Base-by-base conservation (phyloP, 177 flowering plant species). In the Tripterygium wilfordii region DNA sequence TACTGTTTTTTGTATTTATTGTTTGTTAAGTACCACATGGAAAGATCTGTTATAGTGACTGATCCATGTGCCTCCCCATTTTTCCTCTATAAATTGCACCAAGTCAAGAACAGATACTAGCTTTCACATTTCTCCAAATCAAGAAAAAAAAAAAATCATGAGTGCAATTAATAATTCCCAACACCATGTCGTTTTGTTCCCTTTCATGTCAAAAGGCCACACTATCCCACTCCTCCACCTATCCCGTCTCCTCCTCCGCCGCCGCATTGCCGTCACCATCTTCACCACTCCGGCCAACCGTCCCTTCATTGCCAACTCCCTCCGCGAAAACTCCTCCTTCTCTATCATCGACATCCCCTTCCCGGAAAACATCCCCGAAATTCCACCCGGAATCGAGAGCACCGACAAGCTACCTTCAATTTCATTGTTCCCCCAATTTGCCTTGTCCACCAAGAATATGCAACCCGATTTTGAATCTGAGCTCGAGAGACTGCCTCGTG, bases 141-240 rank as follows among this genome's bases (percentile, higher is more conserved):
- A n/a, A n/a, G n/a, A n/a, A n/a, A n/a, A n/a, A n/a, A n/a, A n/a
- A n/a, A n/a, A n/a, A n/a, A n/a, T n/a, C n/a, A n/a, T n/a, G n/a
- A n/a, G n/a, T 6, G 26, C 26, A 23, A 19, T 9, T 5, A 15
- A 41, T n/a, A 1, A 4, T 25, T 24, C 48, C 10, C 19, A 12
- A 10, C 64, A 46, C n/a, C 77, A 69, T 36, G 49, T 59, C 0
- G 70, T 64, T 14, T 42, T 80, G 1, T 80, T 80, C 40, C 87
- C 87, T 1, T 80, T 75, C 78, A 75, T 80, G 87, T 57, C 87
- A 42, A 73, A 78, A 65, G 87, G 87, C 57, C 87, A 80, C 64
- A 78, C 66, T 18, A 69, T 78, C 26, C 79, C 83, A 1, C 44
- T 75, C 30, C 72, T 80, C 60, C 61, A 71, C 48, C 69, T 80